These are phyloP conservation scores for Ophiocordyceps camponoti-saundersi DNA, from an alignment of 2,329 filamentous ascomycete genomes.

Conservation along the genomic window DNA sequence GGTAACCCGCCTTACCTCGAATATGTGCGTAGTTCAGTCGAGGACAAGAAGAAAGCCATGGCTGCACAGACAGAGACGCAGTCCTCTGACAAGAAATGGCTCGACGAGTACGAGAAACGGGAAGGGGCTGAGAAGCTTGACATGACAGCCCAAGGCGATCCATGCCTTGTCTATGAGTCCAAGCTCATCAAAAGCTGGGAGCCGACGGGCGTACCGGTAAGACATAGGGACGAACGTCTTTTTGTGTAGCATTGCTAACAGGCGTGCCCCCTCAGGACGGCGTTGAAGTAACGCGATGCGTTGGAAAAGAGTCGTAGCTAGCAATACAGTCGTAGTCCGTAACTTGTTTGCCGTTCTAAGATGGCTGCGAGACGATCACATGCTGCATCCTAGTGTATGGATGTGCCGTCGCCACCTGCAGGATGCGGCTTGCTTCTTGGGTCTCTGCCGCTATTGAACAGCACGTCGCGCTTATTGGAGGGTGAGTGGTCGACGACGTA, in stretches of 20 bases:
- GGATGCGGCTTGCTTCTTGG: neutral
- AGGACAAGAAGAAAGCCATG: slow-evolving; percentile 32
- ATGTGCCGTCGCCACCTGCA: neutral
- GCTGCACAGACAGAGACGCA: slow-evolving; percentile 13
- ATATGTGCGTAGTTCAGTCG: slow-evolving; percentile 49
- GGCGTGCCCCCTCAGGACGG: slow-evolving; percentile 32
- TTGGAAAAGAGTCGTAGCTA: slow-evolving; percentile 14
- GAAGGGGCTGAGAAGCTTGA: slow-evolving; percentile 22
- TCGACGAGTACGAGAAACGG: slow-evolving; percentile 39
- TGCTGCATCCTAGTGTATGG: neutral
- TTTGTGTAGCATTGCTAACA: neutral
- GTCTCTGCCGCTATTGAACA: neutral
- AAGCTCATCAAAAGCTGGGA: slow-evolving; percentile 47
- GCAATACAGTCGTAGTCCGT: neutral
- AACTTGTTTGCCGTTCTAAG: neutral
- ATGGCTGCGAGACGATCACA: neutral
- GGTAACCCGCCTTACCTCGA: slow-evolving; percentile 55
- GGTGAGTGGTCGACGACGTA: neutral
- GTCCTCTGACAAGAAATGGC: slow-evolving; percentile 22
- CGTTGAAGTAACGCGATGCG: slow-evolving; percentile 47
- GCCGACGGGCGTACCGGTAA: slow-evolving; percentile 47
- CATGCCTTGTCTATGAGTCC: slow-evolving; percentile 49
- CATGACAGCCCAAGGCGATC: slow-evolving; percentile 32
- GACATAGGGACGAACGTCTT: slow-evolving; percentile 10
- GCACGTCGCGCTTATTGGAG: neutral